Evolutionary conservation across 1,139 yeast genomes (phyloP).

Genomic region (Saccharomyces hybrid): DNA sequence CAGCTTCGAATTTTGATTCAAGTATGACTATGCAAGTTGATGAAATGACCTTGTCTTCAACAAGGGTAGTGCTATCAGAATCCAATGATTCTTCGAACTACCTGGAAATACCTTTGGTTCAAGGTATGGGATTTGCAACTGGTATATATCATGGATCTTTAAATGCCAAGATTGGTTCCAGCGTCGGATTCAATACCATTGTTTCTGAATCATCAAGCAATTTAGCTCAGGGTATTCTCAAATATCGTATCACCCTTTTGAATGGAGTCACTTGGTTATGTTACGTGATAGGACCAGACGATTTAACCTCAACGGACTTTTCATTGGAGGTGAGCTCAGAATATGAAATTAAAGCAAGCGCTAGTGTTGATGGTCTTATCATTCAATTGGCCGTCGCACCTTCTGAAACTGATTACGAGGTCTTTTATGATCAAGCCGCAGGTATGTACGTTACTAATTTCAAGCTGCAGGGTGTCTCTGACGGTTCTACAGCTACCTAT

Average conservation of each 20-base stretch:
- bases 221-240: slow-evolving; percentile 13
- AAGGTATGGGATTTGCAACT: slow-evolving; percentile 69
- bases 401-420: slow-evolving; percentile 26
- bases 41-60: slow-evolving; percentile 31
- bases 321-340: slow-evolving; percentile 41
- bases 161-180: slow-evolving; percentile 47
- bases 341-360: slow-evolving; percentile 43
- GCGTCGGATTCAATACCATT: slow-evolving; percentile 56
- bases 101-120: slow-evolving; percentile 38
- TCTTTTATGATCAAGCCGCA: slow-evolving; percentile 50
- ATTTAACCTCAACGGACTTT: slow-evolving; percentile 25
- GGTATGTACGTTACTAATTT: slow-evolving; percentile 40
- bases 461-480: slow-evolving; percentile 20
- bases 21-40: slow-evolving; percentile 21
- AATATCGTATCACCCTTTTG: slow-evolving; percentile 37
- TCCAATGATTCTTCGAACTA: slow-evolving; percentile 23
- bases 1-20: slow-evolving; percentile 30
- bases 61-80: slow-evolving; percentile 23
- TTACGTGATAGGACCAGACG: slow-evolving; percentile 37
- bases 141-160: slow-evolving; percentile 49
- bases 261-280: slow-evolving; percentile 42
- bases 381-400: slow-evolving; percentile 41
- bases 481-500: slow-evolving; percentile 31
- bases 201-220: slow-evolving; percentile 32
- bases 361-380: slow-evolving; percentile 31